Conservation (phyloP, 2,329 filamentous ascomycete genomes). For the Pseudogymnoascus sp. region DNA sequence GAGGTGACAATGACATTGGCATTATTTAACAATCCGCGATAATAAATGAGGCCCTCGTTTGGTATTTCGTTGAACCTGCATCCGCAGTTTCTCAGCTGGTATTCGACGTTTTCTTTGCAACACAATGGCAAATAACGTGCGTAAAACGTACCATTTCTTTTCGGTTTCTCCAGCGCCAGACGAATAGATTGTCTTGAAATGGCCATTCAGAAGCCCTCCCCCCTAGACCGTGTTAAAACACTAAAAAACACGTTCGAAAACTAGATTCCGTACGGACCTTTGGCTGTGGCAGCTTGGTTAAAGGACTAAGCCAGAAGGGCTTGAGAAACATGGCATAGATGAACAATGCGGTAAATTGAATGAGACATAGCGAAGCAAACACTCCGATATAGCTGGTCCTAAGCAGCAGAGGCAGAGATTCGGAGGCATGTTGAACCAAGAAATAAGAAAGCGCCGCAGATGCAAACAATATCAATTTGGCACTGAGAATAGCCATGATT, state of each 20-base stretch:
- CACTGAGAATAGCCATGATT: too few species aligned
- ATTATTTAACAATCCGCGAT: conserved; percentile 51
- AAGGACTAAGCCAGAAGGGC: conserved; percentile 45
- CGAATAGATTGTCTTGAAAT: conserved; percentile 31
- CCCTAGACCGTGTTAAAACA: conserved; percentile 20
- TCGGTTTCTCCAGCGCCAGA: conserved; percentile 34
- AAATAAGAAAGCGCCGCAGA: too few species aligned
- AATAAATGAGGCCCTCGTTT: conserved; percentile 62
- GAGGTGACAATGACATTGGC: conserved; percentile 54
- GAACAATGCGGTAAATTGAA: conserved; percentile 29
- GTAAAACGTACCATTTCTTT: conserved; percentile 28
- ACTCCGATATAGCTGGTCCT: conserved; percentile 29
- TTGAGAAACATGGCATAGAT: conserved; percentile 44
- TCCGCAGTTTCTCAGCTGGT: neutral
- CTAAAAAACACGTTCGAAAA: neutral
- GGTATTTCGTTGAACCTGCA: conserved; percentile 50
- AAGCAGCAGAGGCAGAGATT: too few species aligned
- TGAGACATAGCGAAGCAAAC: conserved; percentile 32
- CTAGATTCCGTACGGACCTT: conserved; percentile 31
- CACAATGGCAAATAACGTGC: too few species aligned
- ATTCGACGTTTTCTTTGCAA: too few species aligned
- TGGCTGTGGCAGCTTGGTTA: conserved; percentile 48
- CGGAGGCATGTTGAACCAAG: too few species aligned
- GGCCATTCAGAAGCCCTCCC: conserved; percentile 38
- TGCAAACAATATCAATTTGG: too few species aligned